phyloP scores from a whole-genome alignment of 129 eudicot species.

The Ambrosia trifida region DNA sequence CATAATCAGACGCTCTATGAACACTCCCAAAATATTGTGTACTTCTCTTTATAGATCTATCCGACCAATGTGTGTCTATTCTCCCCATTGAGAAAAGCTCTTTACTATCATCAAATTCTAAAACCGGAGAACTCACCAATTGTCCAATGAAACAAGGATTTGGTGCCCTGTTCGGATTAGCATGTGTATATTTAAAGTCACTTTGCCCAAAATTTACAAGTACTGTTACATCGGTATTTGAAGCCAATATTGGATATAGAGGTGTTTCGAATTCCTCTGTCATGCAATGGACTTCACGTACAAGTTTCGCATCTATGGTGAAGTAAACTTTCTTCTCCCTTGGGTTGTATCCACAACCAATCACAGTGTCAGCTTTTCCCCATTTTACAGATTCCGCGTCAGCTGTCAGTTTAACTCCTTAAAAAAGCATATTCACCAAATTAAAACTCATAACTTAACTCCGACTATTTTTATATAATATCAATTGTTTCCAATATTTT shows the following conservation, averaged over 20 bases:
- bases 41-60: slow-evolving; percentile 53
- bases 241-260: slow-evolving; percentile 68
- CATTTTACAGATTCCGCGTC: slow-evolving; percentile 55
- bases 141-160: slow-evolving; percentile 92
- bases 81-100: slow-evolving; percentile 97
- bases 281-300: slow-evolving; percentile 75
- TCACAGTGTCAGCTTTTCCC: slow-evolving; percentile 60
- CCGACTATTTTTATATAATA: neutral
- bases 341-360: slow-evolving; percentile 94
- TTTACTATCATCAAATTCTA: slow-evolving; percentile 75
- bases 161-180: slow-evolving; percentile 72
- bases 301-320: slow-evolving; percentile 65
- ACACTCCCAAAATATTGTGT: slow-evolving; percentile 35
- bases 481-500: neutral
- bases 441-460: neutral
- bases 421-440: neutral
- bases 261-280: slow-evolving; percentile 75
- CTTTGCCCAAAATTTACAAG: slow-evolving; percentile 95
- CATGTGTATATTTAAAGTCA: slow-evolving; percentile 57
- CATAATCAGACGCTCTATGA: slow-evolving; percentile 44
- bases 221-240: slow-evolving; percentile 51
- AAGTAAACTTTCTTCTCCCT: slow-evolving; percentile 70
- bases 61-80: too few species aligned
- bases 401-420: slow-evolving; percentile 55
- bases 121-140: slow-evolving; percentile 40